phyloP scores from a whole-genome alignment of 2,329 filamentous ascomycete genomes.

The Colletotrichum liriopes region DNA sequence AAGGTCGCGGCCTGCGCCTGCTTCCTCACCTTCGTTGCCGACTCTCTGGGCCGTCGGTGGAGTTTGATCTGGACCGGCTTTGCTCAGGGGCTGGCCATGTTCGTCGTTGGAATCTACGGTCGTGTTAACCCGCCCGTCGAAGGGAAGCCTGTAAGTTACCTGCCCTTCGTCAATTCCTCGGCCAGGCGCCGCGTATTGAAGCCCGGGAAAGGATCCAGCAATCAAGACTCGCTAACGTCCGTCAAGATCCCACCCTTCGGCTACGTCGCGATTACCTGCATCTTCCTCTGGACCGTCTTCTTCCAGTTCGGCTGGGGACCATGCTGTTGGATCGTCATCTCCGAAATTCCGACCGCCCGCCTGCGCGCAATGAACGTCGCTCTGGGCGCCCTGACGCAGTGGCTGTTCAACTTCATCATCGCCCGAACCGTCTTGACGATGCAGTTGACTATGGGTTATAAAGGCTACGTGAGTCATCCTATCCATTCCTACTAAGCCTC shows the following conservation, averaged over 20 bases:
- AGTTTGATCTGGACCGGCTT: conserved; percentile 76
- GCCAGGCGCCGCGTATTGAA: too few relatives aligned
- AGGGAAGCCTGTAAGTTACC: conserved; percentile 59
- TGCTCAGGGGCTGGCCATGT: conserved; percentile 75
- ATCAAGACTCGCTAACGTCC: neutral
- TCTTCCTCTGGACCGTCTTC: conserved; percentile 79
- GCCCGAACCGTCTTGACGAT: conserved; percentile 78
- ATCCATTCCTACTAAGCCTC: neutral
- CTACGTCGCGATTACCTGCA: conserved; percentile 79
- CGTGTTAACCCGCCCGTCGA: conserved; percentile 71
- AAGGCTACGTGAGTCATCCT: conserved; percentile 56
- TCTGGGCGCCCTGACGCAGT: conserved; percentile 78
- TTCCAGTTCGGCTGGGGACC: conserved; percentile 82
- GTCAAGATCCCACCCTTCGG: conserved; percentile 73
- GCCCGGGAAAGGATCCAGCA: too few relatives aligned
- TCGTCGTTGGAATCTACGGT: conserved; percentile 81
- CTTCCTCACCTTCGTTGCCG: conserved; percentile 78
- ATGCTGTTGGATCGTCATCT: conserved; percentile 81
- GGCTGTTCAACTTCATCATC: conserved; percentile 83
- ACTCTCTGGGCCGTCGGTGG: conserved; percentile 76
- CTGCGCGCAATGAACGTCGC: conserved; percentile 78
- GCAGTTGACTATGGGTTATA: conserved; percentile 68
- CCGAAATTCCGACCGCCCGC: conserved; percentile 78
- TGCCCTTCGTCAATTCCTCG: neutral
- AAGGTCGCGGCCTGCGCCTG: conserved; percentile 76